Percentiles rank a stretch among this genome's conserved stretches.
phyloP scores from a whole-genome alignment of 108 stramenopile species.

The Asterionellopsis glacialis region DNA sequence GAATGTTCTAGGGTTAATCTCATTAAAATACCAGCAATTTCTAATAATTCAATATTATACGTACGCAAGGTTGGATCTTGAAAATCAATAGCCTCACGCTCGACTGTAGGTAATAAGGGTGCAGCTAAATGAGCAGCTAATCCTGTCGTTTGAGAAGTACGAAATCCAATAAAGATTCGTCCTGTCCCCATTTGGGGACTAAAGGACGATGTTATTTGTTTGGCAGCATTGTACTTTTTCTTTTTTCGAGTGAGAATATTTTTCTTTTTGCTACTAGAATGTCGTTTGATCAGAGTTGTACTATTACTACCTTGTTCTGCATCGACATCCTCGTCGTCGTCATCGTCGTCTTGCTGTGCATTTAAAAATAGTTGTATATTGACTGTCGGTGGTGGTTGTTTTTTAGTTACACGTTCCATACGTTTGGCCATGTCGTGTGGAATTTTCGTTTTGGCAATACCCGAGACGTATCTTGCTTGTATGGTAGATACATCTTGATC shows the following conservation, averaged over 20 bases:
- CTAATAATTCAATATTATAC: constrained; percentile 66
- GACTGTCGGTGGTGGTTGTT: constrained; percentile 55
- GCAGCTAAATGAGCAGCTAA: constrained; percentile 69
- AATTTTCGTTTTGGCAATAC: constrained; percentile 55
- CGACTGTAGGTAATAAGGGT: constrained; percentile 80
- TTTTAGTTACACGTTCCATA: constrained; percentile 85
- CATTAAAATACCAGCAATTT: constrained; percentile 60
- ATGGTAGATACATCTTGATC: constrained; percentile 48
- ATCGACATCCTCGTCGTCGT: constrained; percentile 7
- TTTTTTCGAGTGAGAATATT: constrained; percentile 12
- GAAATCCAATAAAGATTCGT: constrained; percentile 76
- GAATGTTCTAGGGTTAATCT: constrained; percentile 58
- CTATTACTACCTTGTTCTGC: no score
- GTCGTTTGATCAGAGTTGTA: no score
- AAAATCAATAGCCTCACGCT: constrained; percentile 78
- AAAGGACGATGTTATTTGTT: constrained; percentile 51
- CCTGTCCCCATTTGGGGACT: constrained; percentile 56
- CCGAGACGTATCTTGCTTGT: constrained; percentile 65
- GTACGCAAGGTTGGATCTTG: constrained; percentile 63
- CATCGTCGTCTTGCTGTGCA: constrained; percentile 33
- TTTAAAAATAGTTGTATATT: constrained; percentile 62
- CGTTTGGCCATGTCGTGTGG: constrained; percentile 48
- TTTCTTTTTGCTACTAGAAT: neutral
- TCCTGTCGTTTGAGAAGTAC: constrained; percentile 78
- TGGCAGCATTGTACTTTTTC: constrained; percentile 16